Percentiles rank a stretch among this genome's conserved stretches.
phyloP scores from a whole-genome alignment of 768 basidiomycete species.

The Rhizopogon vinicolor region DNA sequence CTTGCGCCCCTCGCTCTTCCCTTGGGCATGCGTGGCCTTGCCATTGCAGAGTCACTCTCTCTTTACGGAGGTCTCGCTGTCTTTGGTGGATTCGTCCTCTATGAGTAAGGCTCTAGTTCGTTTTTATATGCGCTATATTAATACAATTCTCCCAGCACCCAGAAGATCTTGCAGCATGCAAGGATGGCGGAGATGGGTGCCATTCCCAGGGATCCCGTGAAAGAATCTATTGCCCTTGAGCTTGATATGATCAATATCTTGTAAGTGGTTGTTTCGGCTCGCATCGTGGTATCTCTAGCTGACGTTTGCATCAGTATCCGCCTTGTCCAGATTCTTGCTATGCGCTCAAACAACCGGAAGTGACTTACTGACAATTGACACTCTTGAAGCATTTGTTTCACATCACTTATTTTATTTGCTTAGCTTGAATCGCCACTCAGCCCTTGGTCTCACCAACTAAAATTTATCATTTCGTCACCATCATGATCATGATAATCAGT shows the following conservation, averaged over 20 bases:
- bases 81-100: conserved; percentile 83
- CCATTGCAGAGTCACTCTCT: conserved; percentile 70
- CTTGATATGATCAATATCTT: conserved; percentile 91
- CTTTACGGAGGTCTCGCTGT: conserved; percentile 88
- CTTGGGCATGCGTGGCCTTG: conserved; percentile 71
- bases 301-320: conserved; percentile 50
- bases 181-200: conserved; percentile 65
- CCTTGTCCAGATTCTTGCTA: conserved; percentile 72
- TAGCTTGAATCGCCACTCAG: neutral
- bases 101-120: conserved; percentile 52
- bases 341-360: conserved; percentile 54
- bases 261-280: conserved; percentile 34
- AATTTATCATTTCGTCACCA: neutral
- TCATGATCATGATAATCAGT: too few species aligned
- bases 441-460: neutral
- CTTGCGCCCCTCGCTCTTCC: conserved; percentile 89
- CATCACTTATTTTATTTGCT: neutral
- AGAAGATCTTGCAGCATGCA: conserved; percentile 78
- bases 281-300: neutral
- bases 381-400: neutral
- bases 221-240: conserved; percentile 73
- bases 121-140: neutral
- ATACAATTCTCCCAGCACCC: conserved; percentile 47
- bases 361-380: conserved; percentile 24
- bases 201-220: conserved; percentile 69